Evolutionary conservation across 2,329 filamentous ascomycete species (phyloP), one percentile per base, ranked within the genome.

Genomic region (Ophiognomonia clavigignenti-juglandacearum): DNA sequence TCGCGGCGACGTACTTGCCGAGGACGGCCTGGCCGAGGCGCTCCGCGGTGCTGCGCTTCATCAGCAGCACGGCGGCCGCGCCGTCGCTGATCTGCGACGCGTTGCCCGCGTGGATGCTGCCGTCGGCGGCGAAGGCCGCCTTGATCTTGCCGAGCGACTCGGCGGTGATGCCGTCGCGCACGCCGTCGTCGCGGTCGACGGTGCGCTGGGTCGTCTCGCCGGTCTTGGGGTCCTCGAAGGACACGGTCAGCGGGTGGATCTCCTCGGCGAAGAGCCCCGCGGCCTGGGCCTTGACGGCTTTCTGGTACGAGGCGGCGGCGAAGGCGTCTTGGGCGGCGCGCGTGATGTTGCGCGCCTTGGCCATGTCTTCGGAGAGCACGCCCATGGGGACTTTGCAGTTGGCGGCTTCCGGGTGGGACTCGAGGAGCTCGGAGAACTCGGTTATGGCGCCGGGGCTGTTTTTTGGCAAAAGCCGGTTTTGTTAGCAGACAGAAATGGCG

Each of bases 361-460:
- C 93, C 92, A 97, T 96, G 61, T 92, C 70, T 71, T 98, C 93
- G 23, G 89, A 96, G 41, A 97, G 76, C 10, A 90, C 80, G 59
- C 92, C 92, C 93, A 97, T 97, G 65, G 90, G 85, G 3, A 97
- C 92, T 73, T 95, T 96, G 83, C 93, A 98, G 78, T 96, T 95
- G 61, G 86, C 86, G 20, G 91, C 80, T 64, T 93, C 85, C 54
- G 82, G 77, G 74, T 92, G 79, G 59, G 74, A 79, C 63, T 96
- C 88, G 54, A 97, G 82, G 44, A 88, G 78, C 41, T 95, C 88
- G 24, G 88, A 93, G 78, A 97, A 96, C 69, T 97, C 93, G 53
- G 84, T 81, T 14, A 97, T 92, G 52, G 93, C 93, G 37, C 74
- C 76, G 20, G 92, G 91, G 27, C 84, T 86, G 57, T 46, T 7